Evolutionary conservation across 2,329 filamentous ascomycete genomes (phyloP).

Genomic region (Nemania sp.): DNA sequence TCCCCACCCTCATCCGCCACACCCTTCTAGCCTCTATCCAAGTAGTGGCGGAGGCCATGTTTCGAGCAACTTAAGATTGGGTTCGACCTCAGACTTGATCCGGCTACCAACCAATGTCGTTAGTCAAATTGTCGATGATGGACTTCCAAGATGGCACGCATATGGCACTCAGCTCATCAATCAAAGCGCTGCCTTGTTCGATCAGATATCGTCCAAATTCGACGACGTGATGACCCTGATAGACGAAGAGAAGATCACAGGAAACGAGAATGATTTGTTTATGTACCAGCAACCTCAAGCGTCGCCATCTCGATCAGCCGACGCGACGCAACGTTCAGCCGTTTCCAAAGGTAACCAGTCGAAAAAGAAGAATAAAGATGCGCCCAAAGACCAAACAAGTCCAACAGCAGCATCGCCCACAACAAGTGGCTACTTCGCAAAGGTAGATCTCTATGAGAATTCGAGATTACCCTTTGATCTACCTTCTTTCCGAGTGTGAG

Average conservation of each 20-base stretch:
- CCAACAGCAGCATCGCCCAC: constrained; percentile 43
- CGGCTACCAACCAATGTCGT: constrained; percentile 45
- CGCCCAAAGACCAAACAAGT: constrained; percentile 45
- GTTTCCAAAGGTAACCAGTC: constrained; percentile 23
- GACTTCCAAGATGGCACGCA: constrained; percentile 49
- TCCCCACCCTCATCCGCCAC: constrained; percentile 26
- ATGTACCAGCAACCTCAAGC: constrained; percentile 40
- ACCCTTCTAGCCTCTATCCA: constrained; percentile 25
- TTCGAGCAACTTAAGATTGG: constrained; percentile 44
- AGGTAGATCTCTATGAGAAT: constrained; percentile 79
- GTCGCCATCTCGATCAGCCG: constrained; percentile 22
- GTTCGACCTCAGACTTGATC: constrained; percentile 50
- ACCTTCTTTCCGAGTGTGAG: constrained; percentile 69
- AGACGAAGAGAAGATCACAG: constrained; percentile 62
- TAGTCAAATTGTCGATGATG: constrained; percentile 49
- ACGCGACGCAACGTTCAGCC: constrained; percentile 20
- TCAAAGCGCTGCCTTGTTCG: constrained; percentile 55
- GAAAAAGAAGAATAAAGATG: constrained; percentile 42
- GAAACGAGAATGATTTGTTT: constrained; percentile 60
- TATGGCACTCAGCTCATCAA: constrained; percentile 50
- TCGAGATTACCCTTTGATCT: constrained; percentile 72
- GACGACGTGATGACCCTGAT: constrained; percentile 73
- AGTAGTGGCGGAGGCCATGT: constrained; percentile 29
- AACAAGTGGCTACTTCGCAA: constrained; percentile 68
- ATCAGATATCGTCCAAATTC: constrained; percentile 65